Evolutionary conservation across 2,329 filamentous ascomycete genomes (phyloP).

Genomic region (Alternaria brassicicola): DNA sequence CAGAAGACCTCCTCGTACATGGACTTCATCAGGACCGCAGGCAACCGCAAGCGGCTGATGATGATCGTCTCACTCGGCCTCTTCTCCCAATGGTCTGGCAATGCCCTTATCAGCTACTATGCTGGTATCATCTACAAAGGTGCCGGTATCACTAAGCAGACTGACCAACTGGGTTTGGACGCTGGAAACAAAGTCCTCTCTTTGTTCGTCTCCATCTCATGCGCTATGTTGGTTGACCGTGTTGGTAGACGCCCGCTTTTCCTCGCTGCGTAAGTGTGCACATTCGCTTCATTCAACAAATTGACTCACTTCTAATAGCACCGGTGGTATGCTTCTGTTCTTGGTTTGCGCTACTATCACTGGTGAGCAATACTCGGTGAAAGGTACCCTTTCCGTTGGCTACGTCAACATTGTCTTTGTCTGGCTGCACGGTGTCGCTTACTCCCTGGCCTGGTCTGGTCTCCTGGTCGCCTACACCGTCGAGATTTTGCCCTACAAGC

Average conservation of each 20-base stretch:
- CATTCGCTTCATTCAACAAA: neutral
- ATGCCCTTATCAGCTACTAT: constrained; percentile 72
- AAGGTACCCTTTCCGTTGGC: constrained; percentile 36
- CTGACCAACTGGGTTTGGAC: constrained; percentile 51
- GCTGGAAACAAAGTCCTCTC: constrained; percentile 65
- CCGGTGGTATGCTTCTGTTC: neutral
- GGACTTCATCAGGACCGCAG: constrained; percentile 66
- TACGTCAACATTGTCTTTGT: constrained; percentile 55
- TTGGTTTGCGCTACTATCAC: neutral
- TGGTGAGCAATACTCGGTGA: constrained; percentile 57
- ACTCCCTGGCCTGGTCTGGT: constrained; percentile 52
- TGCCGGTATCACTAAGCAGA: constrained; percentile 63
- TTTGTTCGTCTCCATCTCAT: constrained; percentile 62
- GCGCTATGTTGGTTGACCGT: constrained; percentile 62
- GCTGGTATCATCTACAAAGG: constrained; percentile 66
- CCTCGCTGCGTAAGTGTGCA: constrained; percentile 33
- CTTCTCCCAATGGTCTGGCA: constrained; percentile 72
- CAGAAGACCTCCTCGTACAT: constrained; percentile 60
- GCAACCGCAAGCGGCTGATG: constrained; percentile 68
- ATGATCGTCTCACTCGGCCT: constrained; percentile 68
- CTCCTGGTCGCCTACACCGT: constrained; percentile 58
- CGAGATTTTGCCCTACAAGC: constrained; percentile 54
- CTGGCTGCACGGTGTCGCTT: constrained; percentile 56
- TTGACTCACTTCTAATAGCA: neutral
- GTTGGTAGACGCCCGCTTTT: constrained; percentile 52